Evolutionary conservation across 2,329 filamentous ascomycete species (phyloP).

Genomic region (Phoma sp.): DNA sequence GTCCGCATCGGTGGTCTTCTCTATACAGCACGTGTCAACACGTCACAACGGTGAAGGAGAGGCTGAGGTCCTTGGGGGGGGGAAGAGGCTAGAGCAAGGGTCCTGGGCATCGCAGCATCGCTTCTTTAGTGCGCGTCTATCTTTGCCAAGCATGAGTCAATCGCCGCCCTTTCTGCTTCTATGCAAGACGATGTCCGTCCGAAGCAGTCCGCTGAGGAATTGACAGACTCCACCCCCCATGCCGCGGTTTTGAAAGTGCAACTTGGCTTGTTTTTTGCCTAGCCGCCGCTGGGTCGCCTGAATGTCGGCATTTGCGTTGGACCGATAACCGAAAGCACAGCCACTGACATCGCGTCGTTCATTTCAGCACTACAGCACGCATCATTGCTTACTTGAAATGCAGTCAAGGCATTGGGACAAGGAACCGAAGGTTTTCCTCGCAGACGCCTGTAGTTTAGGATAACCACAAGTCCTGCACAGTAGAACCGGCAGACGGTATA

Average conservation of each 20-base stretch:
- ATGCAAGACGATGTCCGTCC: slow-evolving; percentile 15
- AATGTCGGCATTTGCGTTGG: slow-evolving; percentile 1
- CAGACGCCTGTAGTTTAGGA: no score
- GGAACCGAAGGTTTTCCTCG: no score
- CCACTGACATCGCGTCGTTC: slow-evolving; percentile 6
- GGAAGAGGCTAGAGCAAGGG: not conserved
- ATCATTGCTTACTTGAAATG: not conserved
- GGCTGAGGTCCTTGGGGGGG: not conserved
- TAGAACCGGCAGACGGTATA: no score
- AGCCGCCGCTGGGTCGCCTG: not conserved
- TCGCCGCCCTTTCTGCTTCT: slow-evolving; percentile 8
- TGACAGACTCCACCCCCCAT: slow-evolving; percentile 1
- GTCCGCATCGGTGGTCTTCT: no score
- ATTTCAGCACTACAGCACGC: not conserved
- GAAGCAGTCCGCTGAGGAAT: slow-evolving; percentile 24
- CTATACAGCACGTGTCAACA: not conserved
- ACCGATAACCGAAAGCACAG: slow-evolving; percentile 3
- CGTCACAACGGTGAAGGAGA: not conserved
- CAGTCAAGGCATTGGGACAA: not conserved
- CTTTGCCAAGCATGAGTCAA: slow-evolving; percentile 3
- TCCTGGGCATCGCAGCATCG: slow-evolving; percentile 1
- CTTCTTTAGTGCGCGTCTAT: slow-evolving; percentile 1
- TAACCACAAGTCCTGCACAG: no score
- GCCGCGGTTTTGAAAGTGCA: slow-evolving; percentile 2
- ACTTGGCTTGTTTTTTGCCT: slow-evolving; percentile 1